phyloP scores from a whole-genome alignment of 2,329 filamentous ascomycete genomes.

The Taxawa tesnikishii region DNA sequence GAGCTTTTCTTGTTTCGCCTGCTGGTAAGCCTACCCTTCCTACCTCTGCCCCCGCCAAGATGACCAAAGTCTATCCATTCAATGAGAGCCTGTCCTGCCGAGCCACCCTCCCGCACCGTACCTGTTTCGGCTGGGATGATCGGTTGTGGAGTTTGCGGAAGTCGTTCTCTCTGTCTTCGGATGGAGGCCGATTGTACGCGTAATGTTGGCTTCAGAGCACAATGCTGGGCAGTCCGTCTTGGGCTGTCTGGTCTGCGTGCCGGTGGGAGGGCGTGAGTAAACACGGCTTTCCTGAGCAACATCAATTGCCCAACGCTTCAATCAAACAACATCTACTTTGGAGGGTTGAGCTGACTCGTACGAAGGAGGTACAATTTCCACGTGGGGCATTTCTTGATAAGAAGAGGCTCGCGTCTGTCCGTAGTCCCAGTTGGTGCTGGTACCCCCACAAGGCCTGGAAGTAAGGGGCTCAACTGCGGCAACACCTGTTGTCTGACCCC shows the following conservation, averaged over 20 bases:
- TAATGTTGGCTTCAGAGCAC: slow-evolving; percentile 22
- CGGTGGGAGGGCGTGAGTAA: slow-evolving; percentile 25
- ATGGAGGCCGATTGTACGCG: slow-evolving; percentile 8
- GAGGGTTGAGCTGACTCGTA: too few species aligned
- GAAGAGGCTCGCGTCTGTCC: too few species aligned
- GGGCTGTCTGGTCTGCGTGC: slow-evolving; percentile 18
- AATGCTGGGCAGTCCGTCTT: slow-evolving; percentile 19
- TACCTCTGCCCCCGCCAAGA: slow-evolving; percentile 14
- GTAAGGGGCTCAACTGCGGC: too few species aligned
- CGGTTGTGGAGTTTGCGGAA: slow-evolving; percentile 24
- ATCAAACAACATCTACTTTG: too few species aligned
- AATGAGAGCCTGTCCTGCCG: slow-evolving; percentile 22
- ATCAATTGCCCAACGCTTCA: too few species aligned
- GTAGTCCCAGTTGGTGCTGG: too few species aligned
- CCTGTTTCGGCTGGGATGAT: slow-evolving; percentile 20
- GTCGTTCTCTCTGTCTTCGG: slow-evolving; percentile 9
- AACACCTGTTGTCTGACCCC: too few species aligned
- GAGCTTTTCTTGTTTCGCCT: background rate
- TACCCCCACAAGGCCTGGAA: too few species aligned
- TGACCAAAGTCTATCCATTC: slow-evolving; percentile 29
- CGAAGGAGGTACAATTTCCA: too few species aligned
- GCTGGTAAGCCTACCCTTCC: slow-evolving; percentile 8
- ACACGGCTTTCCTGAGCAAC: slow-evolving; percentile 24
- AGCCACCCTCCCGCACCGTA: slow-evolving; percentile 25
- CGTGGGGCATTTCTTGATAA: too few species aligned